A percentile compares a stretch with the other conserved stretches of the same genome.
Conservation (phyloP, 805 yeast species). For the Suhomyces emberorum region DNA sequence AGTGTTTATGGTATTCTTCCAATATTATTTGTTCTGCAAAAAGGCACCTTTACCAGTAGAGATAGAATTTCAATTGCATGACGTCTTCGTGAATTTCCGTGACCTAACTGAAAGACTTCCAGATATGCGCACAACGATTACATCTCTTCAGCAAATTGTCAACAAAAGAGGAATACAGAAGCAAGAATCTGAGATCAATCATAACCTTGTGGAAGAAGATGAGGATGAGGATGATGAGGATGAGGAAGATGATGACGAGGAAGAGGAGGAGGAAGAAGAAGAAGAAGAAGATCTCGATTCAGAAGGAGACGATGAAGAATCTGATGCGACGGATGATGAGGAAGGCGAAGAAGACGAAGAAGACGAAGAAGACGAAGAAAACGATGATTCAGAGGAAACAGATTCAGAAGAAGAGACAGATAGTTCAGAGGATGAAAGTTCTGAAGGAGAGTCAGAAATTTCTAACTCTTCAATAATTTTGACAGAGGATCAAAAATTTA, state of each 20-base stretch:
- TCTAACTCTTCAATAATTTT: conserved; percentile 7
- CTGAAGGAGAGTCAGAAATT: conserved; percentile 9
- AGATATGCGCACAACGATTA: conserved; percentile 42
- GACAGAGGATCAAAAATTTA: conserved; percentile 1
- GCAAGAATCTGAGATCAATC: no score
- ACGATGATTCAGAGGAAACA: conserved; percentile 15
- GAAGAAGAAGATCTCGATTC: conserved; percentile 14
- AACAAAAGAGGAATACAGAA: conserved; percentile 2
- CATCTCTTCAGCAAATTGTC: conserved; percentile 32
- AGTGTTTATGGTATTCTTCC: conserved; percentile 56
- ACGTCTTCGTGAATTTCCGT: conserved; percentile 32
- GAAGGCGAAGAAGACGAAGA: conserved; percentile 6
- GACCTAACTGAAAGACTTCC: conserved; percentile 31
- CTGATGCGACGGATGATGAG: conserved; percentile 11
- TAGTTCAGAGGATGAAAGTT: not conserved
- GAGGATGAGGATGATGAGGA: conserved; percentile 15
- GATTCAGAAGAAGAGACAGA: conserved; percentile 14
- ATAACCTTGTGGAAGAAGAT: no score
- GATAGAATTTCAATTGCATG: conserved; percentile 49
- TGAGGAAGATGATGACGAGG: conserved; percentile 9
- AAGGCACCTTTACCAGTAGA: conserved; percentile 62
- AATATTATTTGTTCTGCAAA: conserved; percentile 67
- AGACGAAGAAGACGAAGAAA: conserved; percentile 14
- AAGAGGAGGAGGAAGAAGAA: conserved; percentile 6
- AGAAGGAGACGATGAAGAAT: conserved; percentile 8